A percentile compares a stretch with the other conserved stretches of the same genome.
Conservation (phyloP, 305 asterid genomes). For the Withania somnifera region DNA sequence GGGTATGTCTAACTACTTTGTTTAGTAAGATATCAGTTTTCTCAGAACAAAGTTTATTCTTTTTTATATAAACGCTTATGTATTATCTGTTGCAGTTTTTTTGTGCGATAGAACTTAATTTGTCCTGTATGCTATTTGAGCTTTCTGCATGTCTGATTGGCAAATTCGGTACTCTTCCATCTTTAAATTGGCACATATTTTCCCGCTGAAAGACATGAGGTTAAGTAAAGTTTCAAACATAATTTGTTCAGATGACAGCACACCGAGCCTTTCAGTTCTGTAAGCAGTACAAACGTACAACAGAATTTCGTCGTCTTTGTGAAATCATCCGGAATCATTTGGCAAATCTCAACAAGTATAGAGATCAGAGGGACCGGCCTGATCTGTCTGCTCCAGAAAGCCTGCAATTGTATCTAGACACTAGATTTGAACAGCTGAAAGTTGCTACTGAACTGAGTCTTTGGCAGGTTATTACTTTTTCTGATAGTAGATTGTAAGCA, state of each 20-base stretch:
- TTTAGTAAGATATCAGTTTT: neutral
- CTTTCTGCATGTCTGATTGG: neutral
- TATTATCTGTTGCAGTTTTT: neutral
- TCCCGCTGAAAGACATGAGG: neutral
- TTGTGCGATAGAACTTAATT: neutral
- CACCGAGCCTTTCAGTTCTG: constrained; percentile 97
- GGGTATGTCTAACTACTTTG: neutral
- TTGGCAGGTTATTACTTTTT: constrained; percentile 64
- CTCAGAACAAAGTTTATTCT: neutral
- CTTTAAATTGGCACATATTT: neutral
- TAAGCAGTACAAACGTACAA: constrained; percentile 90
- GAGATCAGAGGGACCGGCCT: constrained; percentile 96
- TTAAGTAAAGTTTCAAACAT: neutral
- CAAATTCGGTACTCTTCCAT: neutral
- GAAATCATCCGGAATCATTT: constrained; percentile 91
- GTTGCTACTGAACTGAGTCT: constrained; percentile 89
- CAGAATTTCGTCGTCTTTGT: constrained; percentile 88
- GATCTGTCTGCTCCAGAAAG: constrained; percentile 91
- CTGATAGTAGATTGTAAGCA: neutral
- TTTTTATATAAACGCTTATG: neutral
- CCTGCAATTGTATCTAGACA: constrained; percentile 85
- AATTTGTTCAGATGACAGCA: constrained; percentile 64
- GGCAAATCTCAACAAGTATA: constrained; percentile 87
- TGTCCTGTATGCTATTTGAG: neutral
- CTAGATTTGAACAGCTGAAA: constrained; percentile 92